These are phyloP conservation scores for Crithidia sp. DNA, from an alignment of 208 protist species.

Conservation along the genomic window DNA sequence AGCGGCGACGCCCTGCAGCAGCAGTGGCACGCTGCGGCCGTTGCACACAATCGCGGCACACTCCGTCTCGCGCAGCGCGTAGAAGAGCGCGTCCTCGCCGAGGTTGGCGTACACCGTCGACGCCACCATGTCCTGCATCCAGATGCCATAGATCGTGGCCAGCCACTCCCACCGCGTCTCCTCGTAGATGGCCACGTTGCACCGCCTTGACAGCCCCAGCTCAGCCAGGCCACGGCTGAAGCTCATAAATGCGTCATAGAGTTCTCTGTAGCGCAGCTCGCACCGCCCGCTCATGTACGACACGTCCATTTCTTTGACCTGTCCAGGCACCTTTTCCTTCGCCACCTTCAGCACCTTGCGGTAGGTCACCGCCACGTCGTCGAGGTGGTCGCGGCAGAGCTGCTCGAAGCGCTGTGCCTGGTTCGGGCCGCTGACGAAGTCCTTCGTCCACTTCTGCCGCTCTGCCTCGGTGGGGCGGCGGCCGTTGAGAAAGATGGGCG, in stretches of 20 bases:
- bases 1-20: conserved; percentile 44
- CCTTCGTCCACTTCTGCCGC: conserved; percentile 12
- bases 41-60: conserved; percentile 70
- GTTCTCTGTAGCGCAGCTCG: conserved; percentile 40
- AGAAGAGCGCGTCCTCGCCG: conserved; percentile 65
- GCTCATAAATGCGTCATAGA: conserved; percentile 44
- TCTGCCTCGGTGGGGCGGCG: conserved; percentile 11
- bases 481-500: conserved; percentile 55
- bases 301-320: conserved; percentile 36
- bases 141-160: conserved; percentile 68
- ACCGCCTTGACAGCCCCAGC: conserved; percentile 40
- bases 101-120: conserved; percentile 86
- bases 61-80: conserved; percentile 69
- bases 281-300: conserved; percentile 48
- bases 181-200: conserved; percentile 70
- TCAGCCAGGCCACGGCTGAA: conserved; percentile 63
- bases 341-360: conserved; percentile 41
- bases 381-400: conserved; percentile 31
- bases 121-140: conserved; percentile 63
- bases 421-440: conserved; percentile 32
- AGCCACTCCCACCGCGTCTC: conserved; percentile 89
- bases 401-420: conserved; percentile 35
- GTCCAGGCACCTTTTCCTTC: conserved; percentile 28
- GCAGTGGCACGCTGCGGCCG: conserved; percentile 49
- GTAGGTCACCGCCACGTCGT: conserved; percentile 46